Evolutionary conservation across 805 yeast species (phyloP).

Genomic region (Vanderwaltozyma yarrowii): DNA sequence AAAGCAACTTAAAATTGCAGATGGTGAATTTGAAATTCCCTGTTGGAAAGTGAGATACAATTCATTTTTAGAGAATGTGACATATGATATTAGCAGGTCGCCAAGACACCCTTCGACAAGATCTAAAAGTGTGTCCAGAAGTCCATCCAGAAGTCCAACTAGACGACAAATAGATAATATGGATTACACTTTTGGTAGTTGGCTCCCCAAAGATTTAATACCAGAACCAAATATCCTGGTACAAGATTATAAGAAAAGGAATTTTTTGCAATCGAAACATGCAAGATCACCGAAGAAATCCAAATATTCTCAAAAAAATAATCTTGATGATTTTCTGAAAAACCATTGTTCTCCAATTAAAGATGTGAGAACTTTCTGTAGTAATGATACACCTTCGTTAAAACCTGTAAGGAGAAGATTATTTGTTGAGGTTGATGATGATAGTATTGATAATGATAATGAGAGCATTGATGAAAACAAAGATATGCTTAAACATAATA

Average conservation of each 20-base stretch:
- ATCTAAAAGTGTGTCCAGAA: too few species aligned
- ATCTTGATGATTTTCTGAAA: slow-evolving; percentile 15
- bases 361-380: not conserved
- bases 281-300: slow-evolving; percentile 1
- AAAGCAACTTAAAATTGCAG: slow-evolving; percentile 6
- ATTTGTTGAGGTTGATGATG: slow-evolving; percentile 14
- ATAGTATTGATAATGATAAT: too few species aligned
- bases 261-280: not conserved
- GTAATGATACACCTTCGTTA: not conserved
- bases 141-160: slow-evolving; percentile 16
- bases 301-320: slow-evolving; percentile 17
- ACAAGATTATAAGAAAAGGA: slow-evolving; percentile 5
- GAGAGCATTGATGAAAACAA: not conserved
- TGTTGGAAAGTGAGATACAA: slow-evolving; percentile 20
- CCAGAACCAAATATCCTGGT: slow-evolving; percentile 12
- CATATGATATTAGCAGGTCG: too few species aligned
- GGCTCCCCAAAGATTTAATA: slow-evolving; percentile 17
- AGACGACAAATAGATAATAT: slow-evolving; percentile 11
- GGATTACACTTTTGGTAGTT: slow-evolving; percentile 9
- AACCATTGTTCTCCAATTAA: slow-evolving; percentile 16
- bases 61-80: slow-evolving; percentile 9
- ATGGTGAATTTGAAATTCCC: slow-evolving; percentile 5
- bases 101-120: too few species aligned
- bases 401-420: slow-evolving; percentile 10
- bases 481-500: too few species aligned